A percentile compares a stretch with the other conserved stretches of the same genome.
Evolutionary conservation across 768 basidiomycete species (phyloP).

Genomic region (Calocybe cyanea): DNA sequence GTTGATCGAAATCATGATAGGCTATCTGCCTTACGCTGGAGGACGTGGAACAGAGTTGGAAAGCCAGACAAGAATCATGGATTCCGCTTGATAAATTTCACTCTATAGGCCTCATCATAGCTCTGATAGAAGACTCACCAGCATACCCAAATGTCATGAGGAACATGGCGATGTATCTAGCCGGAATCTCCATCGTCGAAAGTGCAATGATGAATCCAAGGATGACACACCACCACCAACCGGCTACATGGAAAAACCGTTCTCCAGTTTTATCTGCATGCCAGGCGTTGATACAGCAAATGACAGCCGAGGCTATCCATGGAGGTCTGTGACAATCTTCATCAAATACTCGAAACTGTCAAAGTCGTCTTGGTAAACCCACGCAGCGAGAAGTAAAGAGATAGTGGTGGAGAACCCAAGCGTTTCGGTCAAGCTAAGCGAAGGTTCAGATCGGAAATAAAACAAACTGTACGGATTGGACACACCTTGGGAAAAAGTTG

Average conservation of each 20-base stretch:
- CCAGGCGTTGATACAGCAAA: slow-evolving; percentile 11
- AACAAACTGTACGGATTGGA: not conserved
- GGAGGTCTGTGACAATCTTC: too few species aligned
- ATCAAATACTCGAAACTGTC: too few species aligned
- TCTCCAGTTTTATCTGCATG: slow-evolving; percentile 42
- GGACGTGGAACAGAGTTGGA: slow-evolving; percentile 58
- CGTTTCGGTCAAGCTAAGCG: slow-evolving; percentile 47
- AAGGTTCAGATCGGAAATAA: not conserved
- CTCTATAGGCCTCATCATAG: not conserved
- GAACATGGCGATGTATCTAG: slow-evolving; percentile 59
- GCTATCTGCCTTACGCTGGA: slow-evolving; percentile 36
- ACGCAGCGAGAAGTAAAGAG: slow-evolving; percentile 61
- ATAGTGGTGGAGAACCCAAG: slow-evolving; percentile 59
- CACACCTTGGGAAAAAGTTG: slow-evolving; percentile 53
- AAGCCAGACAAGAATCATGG: slow-evolving; percentile 57
- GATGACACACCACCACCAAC: slow-evolving; percentile 59
- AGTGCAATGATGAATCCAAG: slow-evolving; percentile 59
- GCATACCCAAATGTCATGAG: slow-evolving; percentile 57
- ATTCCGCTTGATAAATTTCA: slow-evolving; percentile 22
- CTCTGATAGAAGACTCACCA: slow-evolving; percentile 17
- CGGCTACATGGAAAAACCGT: slow-evolving; percentile 57
- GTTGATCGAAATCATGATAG: not conserved
- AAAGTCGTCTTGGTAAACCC: too few species aligned
- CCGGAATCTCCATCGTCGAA: slow-evolving; percentile 46
- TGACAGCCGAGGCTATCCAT: slow-evolving; percentile 16